These are phyloP conservation scores for Malus hybrid DNA, from an alignment of 331 rosid genomes.

Conservation along the genomic window DNA sequence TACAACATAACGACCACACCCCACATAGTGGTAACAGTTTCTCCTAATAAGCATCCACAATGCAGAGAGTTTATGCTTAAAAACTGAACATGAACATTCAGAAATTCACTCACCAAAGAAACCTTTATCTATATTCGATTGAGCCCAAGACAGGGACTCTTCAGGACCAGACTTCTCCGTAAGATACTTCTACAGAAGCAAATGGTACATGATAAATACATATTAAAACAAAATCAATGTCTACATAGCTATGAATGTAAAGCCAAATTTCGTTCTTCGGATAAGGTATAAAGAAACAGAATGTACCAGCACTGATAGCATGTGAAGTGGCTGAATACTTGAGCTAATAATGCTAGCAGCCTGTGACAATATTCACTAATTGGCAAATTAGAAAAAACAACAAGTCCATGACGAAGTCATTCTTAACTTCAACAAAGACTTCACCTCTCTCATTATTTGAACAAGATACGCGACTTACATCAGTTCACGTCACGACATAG, in stretches of 20 bases:
- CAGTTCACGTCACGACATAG: neutral
- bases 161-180: constrained; percentile 26
- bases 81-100: neutral
- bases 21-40: neutral
- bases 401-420: neutral
- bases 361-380: constrained; percentile 23
- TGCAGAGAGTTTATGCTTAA: neutral
- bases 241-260: neutral
- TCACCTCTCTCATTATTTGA: neutral
- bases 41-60: neutral
- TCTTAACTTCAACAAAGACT: neutral
- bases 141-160: constrained; percentile 24
- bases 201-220: neutral
- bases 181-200: constrained; percentile 28
- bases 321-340: constrained; percentile 35
- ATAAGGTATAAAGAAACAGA: neutral
- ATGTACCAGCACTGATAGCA: constrained; percentile 32
- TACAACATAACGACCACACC: neutral
- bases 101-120: constrained; percentile 19
- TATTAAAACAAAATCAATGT: neutral
- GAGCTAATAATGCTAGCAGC: constrained; percentile 29
- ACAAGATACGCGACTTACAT: neutral
- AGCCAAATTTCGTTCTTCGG: neutral
- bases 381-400: neutral
- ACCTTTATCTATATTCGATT: constrained; percentile 28